phyloP scores from a whole-genome alignment of 73 alveolate species.

The Paramecium tetraurelia region DNA sequence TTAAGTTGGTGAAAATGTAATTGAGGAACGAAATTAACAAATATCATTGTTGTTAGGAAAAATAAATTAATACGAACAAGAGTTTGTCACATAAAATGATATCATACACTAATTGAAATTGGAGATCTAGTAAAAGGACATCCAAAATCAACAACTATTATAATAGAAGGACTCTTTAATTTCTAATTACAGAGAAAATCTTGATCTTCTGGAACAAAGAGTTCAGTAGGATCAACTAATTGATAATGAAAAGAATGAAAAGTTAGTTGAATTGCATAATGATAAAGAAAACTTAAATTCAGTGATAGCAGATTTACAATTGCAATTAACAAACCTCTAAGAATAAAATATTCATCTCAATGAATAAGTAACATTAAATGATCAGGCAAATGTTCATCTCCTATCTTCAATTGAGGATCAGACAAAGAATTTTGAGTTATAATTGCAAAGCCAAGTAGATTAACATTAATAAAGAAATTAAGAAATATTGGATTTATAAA shows the following conservation, averaged over 20 bases:
- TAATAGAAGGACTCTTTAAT: not conserved
- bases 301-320: not conserved
- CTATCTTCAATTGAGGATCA: not conserved
- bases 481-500: not conserved
- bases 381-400: not conserved
- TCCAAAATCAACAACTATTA: not conserved
- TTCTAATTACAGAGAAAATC: not conserved
- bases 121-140: not conserved
- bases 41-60: not conserved
- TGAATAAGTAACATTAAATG: not conserved
- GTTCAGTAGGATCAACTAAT: not conserved
- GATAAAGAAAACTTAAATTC: not conserved
- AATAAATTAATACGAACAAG: not conserved
- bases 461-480: not conserved
- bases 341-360: not conserved
- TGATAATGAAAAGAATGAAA: not conserved
- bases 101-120: not conserved
- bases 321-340: not conserved
- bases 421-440: not conserved
- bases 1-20: not conserved
- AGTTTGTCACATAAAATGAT: not conserved
- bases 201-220: not conserved
- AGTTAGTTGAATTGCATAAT: not conserved
- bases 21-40: not conserved
- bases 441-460: not conserved